Evolutionary conservation across 1,139 yeast genomes (phyloP).

Genomic region (Torulaspora pretoriensis): DNA sequence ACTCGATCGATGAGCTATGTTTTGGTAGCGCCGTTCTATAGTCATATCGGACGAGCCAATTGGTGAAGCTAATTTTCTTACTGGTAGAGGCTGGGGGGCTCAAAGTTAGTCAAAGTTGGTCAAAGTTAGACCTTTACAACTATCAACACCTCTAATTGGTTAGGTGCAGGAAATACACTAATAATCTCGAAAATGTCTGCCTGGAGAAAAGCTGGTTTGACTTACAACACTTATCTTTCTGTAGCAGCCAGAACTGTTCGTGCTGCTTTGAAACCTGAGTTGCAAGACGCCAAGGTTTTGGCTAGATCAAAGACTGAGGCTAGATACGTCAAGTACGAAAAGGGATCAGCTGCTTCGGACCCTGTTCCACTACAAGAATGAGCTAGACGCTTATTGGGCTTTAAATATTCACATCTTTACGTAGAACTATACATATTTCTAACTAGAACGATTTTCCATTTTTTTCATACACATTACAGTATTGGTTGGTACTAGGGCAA

Average conservation of each 20-base stretch:
- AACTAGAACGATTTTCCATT: slow-evolving; percentile 1
- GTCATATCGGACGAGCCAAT: slow-evolving; percentile 10
- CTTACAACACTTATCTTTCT: slow-evolving; percentile 84
- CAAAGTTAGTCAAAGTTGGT: not conserved
- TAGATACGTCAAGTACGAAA: slow-evolving; percentile 65
- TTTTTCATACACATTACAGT: not conserved
- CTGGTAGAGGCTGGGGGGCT: not conserved
- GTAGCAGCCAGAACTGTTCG: slow-evolving; percentile 89
- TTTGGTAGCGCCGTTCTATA: not conserved
- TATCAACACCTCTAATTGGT: not conserved
- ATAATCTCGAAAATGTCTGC: slow-evolving; percentile 50
- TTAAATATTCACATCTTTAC: slow-evolving; percentile 6
- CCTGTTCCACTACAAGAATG: slow-evolving; percentile 37
- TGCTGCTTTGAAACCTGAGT: slow-evolving; percentile 82
- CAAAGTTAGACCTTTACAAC: not conserved
- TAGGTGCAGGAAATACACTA: not conserved
- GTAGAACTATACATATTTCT: not conserved
- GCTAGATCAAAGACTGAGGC: slow-evolving; percentile 70
- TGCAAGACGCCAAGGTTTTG: slow-evolving; percentile 68
- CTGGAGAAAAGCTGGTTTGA: slow-evolving; percentile 83
- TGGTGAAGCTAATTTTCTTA: slow-evolving; percentile 1
- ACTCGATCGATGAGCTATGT: no score
- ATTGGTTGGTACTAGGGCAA: not conserved
- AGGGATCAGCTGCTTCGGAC: slow-evolving; percentile 50
- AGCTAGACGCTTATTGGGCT: slow-evolving; percentile 2